Conservation (phyloP, 1,284 basidiomycete species). For the Dichomitus squalens region DNA sequence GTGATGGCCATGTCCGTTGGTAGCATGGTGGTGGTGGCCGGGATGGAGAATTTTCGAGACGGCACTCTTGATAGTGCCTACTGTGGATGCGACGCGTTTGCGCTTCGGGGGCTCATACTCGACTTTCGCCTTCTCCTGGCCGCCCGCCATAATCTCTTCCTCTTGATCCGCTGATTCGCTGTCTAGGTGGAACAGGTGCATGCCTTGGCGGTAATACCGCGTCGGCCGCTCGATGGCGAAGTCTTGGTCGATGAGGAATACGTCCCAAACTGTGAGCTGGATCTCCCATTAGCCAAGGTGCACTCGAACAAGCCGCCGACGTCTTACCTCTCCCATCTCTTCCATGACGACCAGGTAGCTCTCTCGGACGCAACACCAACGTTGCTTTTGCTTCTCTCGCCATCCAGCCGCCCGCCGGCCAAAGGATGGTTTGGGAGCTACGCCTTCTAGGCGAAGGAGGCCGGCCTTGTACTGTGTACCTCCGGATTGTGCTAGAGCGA, state of each 20-base stretch:
- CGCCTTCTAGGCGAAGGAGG: slow-evolving; percentile 64
- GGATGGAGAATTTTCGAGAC: slow-evolving; percentile 50
- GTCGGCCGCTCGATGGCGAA: slow-evolving; percentile 85
- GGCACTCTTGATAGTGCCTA: slow-evolving; percentile 52
- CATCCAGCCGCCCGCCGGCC: slow-evolving; percentile 69
- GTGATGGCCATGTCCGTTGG: not conserved
- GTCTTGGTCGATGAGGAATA: slow-evolving; percentile 91
- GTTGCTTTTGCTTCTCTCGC: slow-evolving; percentile 70
- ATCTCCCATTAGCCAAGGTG: not conserved
- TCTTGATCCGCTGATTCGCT: slow-evolving; percentile 32
- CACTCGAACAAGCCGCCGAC: not conserved
- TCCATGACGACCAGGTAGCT: slow-evolving; percentile 89
- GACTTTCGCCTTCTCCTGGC: slow-evolving; percentile 27
- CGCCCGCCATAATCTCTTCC: slow-evolving; percentile 21
- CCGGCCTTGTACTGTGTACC: slow-evolving; percentile 92
- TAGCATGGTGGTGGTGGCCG: slow-evolving; percentile 7
- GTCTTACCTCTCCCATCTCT: slow-evolving; percentile 81
- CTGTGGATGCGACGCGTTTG: slow-evolving; percentile 30
- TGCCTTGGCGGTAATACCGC: slow-evolving; percentile 77
- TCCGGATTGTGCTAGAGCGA: slow-evolving; percentile 82
- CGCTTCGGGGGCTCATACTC: slow-evolving; percentile 20
- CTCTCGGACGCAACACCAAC: slow-evolving; percentile 95
- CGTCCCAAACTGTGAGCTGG: slow-evolving; percentile 84
- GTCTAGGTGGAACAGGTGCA: slow-evolving; percentile 54
- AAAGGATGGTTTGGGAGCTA: slow-evolving; percentile 53